Conservation (phyloP, 768 basidiomycete species). For the Rhodotorula graminis region DNA sequence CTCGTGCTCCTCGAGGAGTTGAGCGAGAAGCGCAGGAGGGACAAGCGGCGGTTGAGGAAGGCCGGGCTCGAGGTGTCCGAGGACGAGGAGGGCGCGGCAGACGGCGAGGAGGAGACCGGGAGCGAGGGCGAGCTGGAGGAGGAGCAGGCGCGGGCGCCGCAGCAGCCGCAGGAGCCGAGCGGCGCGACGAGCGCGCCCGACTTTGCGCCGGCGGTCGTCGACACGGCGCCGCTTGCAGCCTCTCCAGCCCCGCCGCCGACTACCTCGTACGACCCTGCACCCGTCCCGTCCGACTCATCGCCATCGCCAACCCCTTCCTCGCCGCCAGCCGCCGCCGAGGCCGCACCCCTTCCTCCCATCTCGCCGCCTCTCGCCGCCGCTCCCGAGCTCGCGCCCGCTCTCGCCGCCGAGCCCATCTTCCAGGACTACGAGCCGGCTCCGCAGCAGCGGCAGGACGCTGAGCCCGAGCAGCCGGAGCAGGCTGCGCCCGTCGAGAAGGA, state of each 20-base stretch:
- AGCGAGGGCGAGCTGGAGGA: background rate
- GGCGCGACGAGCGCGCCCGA: background rate
- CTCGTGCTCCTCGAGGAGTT: slow-evolving; percentile 89
- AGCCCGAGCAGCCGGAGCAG: too few relatives aligned
- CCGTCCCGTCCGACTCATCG: too few relatives aligned
- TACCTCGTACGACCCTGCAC: background rate
- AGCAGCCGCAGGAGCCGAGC: background rate
- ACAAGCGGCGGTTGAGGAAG: slow-evolving; percentile 70
- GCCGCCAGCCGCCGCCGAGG: background rate
- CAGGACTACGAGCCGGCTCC: too few relatives aligned
- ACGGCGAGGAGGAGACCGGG: slow-evolving; percentile 44
- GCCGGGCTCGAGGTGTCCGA: slow-evolving; percentile 84
- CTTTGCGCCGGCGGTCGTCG: too few relatives aligned
- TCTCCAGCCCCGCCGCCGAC: too few relatives aligned
- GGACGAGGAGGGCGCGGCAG: slow-evolving; percentile 63
- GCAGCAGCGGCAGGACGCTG: too few relatives aligned
- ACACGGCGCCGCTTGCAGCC: too few relatives aligned
- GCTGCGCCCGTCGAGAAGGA: too few relatives aligned
- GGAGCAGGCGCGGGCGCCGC: background rate
- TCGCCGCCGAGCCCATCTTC: too few relatives aligned
- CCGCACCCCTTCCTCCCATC: background rate
- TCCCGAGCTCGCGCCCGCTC: background rate
- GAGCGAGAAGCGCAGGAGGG: slow-evolving; percentile 72
- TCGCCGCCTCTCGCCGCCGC: background rate
- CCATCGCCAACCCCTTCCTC: too few relatives aligned